Conservation (phyloP, 805 yeast species). For the Candida ipomoeae region DNA sequence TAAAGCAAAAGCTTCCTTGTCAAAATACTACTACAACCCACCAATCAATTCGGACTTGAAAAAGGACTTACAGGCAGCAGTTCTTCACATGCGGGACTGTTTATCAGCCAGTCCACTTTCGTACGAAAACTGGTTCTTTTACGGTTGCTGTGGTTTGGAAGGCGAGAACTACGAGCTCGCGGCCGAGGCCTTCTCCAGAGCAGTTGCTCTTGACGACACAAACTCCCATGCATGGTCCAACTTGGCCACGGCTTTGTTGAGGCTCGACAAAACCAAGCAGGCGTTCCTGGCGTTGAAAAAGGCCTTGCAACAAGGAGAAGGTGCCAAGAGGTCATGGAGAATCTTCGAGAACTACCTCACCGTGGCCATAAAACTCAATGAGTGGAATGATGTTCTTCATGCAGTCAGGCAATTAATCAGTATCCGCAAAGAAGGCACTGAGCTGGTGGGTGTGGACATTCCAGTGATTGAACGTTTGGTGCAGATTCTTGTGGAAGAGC, state of each 20-base stretch:
- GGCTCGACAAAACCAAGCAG: constrained; percentile 60
- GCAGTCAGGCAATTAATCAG: constrained; percentile 66
- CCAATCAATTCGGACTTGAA: constrained; percentile 50
- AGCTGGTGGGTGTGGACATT: constrained; percentile 61
- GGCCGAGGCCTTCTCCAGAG: constrained; percentile 87
- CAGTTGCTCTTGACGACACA: constrained; percentile 79
- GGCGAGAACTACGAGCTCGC: constrained; percentile 67
- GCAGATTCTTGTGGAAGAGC: constrained; percentile 53
- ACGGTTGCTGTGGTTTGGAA: constrained; percentile 88
- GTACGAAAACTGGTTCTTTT: constrained; percentile 83
- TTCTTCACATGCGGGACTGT: constrained; percentile 70
- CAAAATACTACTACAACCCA: constrained; percentile 65
- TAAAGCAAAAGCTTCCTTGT: constrained; percentile 80
- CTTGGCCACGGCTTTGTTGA: constrained; percentile 73
- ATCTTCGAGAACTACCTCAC: constrained; percentile 84
- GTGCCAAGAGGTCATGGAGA: constrained; percentile 73
- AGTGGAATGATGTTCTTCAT: constrained; percentile 82
- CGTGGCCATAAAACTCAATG: constrained; percentile 76
- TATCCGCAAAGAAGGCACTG: constrained; percentile 49
- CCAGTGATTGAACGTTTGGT: constrained; percentile 72
- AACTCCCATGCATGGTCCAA: constrained; percentile 89
- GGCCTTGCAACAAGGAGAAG: constrained; percentile 67
- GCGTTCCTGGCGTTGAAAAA: constrained; percentile 82
- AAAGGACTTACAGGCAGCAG: constrained; percentile 50
- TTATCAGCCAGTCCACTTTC: constrained; percentile 67